Base-by-base conservation (phyloP, 495 filamentous ascomycete species). In the Aspergillus conjunctus region DNA sequence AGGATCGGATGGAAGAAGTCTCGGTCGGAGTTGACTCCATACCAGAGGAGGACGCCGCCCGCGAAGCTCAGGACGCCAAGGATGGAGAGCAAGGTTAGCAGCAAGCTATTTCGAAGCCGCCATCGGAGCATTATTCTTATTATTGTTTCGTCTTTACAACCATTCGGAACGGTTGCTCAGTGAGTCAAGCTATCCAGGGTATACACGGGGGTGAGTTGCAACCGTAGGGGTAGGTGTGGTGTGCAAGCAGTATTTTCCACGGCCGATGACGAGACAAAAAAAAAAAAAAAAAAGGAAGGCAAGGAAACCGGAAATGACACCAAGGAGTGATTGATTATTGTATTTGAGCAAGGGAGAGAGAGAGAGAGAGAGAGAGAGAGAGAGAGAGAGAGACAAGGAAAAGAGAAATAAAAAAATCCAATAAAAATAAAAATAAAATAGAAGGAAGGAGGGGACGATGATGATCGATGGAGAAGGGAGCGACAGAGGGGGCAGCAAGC, bases 21-120 rank as follows among this genome's bases (percentile, higher is more conserved):
- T 39, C 73, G 60, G 39, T 78, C 75, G 9, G 73, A 72, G 61
- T 77, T 77, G 65, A 77, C 66, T 61, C 66, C 72, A 68, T 71
- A 75, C 75, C 75, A 78, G 45, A 78, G 66, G 52, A 61, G 31
- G 50, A 73, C 12, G 37, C 72, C 59, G 49, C 60, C 45, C 48
- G 48, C 41, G 51, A 64, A 60, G 43, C 17, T 60, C 7, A 73
- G 12, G 17, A 69, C 41, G 9, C 57, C 55, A 11, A 71, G 50
- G 58, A 66, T 17, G 45, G 56, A 72, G 11, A 77, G 53, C 7
- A 69, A 34, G 11, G 57, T 64, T 39, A 74, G 62, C 32, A 66
- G 58, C 53, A 61, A n/a, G 34, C 52, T 33, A 14, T 51, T 68
- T 54, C 71, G 66, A 15, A 66, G 66, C n/a, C 64, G 70, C 63